Base-by-base conservation (phyloP, 768 basidiomycete genomes). In the Russula virescens region DNA sequence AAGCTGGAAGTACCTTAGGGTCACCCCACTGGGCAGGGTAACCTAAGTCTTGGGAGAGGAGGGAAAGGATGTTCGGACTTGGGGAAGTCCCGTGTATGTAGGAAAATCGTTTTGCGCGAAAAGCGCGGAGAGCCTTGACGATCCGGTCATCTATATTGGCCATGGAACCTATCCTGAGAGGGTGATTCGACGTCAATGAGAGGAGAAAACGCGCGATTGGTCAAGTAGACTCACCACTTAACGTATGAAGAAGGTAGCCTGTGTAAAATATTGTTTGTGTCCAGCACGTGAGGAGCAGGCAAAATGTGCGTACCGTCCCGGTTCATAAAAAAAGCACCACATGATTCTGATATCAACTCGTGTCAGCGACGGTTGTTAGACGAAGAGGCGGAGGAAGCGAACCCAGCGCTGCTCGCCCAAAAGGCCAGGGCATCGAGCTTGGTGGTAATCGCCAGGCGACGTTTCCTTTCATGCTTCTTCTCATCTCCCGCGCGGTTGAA, bases 271-370 rank as follows among this genome's bases (percentile, higher is more conserved):
- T 5, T 58, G 31, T 31, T 68, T n/a, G 60, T 55, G 31, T n/a
- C n/a, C 10, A 31, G 23, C 38, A 49, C 16, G 28, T 46, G 46
- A 60, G 26, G 13, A 31, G 43, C 47, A 56, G n/a, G 26, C 13
- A 45, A 61, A 38, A 46, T 46, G 31, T 8, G 13, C 38, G 8
- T 13, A 89, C 88, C 86, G 82, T 65, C 82, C 76, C 5, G 89
- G 88, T 69, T 86, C 78, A 68, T 92, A 91, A 71, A 89, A 86
- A 73, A 88, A 92, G 68, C 89, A 91, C 90, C 90, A 91, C 88
- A 91, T 91, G 58, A 91, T 90, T 69, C 90, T 91, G 70, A 47
- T 23, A 43, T 35, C 9, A n/a, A 48, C 14, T 35, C 13, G 31
- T 16, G 19, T 67, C 35, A 60, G 51, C 48, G 16, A 14, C 25